These are phyloP conservation scores for Sugiyamaella novakii DNA, from an alignment of 1,139 yeast genomes.

Conservation along the genomic window DNA sequence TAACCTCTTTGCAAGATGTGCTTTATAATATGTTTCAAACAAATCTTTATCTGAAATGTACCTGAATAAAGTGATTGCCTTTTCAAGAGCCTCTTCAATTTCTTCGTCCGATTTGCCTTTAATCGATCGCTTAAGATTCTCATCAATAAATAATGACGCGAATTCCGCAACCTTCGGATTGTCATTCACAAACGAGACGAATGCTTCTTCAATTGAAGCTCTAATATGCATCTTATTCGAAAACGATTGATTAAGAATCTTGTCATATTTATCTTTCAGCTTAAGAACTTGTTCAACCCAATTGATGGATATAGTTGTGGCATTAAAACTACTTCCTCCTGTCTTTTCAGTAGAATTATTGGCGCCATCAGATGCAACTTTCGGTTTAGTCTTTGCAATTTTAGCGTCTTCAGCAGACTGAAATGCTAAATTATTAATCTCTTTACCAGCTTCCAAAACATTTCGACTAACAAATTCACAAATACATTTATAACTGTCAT, in stretches of 20 bases:
- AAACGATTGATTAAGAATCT: conserved; percentile 53
- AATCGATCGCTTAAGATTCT: conserved; percentile 61
- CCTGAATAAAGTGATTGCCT: conserved; percentile 63
- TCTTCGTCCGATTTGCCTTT: conserved; percentile 55
- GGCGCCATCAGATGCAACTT: not conserved
- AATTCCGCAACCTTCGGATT: conserved; percentile 67
- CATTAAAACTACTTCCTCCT: conserved; percentile 34
- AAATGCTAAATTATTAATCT: conserved; percentile 37
- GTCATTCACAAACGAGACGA: conserved; percentile 63
- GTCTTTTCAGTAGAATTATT: not conserved
- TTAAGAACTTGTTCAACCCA: conserved; percentile 69
- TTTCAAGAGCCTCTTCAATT: conserved; percentile 56
- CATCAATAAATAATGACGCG: conserved; percentile 75
- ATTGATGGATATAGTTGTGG: conserved; percentile 59
- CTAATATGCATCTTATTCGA: conserved; percentile 53
- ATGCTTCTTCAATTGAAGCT: conserved; percentile 61
- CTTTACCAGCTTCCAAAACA: conserved; percentile 50
- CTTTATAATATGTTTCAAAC: conserved; percentile 83
- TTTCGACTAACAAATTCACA: conserved; percentile 53
- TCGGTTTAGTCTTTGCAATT: conserved; percentile 28
- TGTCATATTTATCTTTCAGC: conserved; percentile 56
- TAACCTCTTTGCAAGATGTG: conserved; percentile 82
- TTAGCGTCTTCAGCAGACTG: conserved; percentile 29
- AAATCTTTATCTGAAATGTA: conserved; percentile 82
- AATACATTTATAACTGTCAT: conserved; percentile 54